These are phyloP conservation scores for Lentinula edodes DNA, from an alignment of 768 basidiomycete genomes.

Conservation along the genomic window DNA sequence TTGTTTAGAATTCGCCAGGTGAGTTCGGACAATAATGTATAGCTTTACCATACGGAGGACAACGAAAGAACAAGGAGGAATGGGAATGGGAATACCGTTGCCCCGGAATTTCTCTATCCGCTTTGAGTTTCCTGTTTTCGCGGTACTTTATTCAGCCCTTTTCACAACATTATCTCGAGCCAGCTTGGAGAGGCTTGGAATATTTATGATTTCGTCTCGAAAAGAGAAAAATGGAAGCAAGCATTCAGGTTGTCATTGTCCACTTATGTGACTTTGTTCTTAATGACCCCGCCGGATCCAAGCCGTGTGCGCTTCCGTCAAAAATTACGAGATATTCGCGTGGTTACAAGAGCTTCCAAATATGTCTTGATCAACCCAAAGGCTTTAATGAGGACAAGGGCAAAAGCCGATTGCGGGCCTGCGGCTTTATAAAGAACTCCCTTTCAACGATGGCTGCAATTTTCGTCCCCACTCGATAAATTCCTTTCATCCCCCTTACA, in stretches of 20 bases:
- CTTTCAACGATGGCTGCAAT: not conserved
- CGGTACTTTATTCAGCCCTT: not conserved
- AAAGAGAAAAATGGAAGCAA: not conserved
- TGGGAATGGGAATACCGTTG: not conserved
- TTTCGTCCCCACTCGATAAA: not conserved
- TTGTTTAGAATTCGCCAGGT: not conserved
- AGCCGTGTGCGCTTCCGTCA: not conserved
- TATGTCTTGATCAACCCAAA: not conserved
- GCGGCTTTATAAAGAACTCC: not conserved
- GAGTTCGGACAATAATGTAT: not conserved
- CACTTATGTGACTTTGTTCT: not conserved
- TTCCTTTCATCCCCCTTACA: not conserved
- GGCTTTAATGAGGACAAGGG: conserved; percentile 1
- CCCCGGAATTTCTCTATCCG: not conserved
- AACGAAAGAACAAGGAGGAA: not conserved
- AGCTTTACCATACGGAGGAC: not conserved
- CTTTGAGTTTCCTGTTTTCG: not conserved
- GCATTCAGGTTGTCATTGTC: not conserved
- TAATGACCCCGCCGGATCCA: not conserved
- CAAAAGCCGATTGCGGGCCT: too few species aligned
- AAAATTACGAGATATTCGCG: not conserved
- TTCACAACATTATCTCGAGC: too few species aligned
- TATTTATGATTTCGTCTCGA: not conserved
- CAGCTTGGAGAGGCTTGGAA: not conserved
- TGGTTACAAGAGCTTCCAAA: not conserved